phyloP scores from a whole-genome alignment of 192 early-diverging fungal genomes.

The Coemansia sp. region DNA sequence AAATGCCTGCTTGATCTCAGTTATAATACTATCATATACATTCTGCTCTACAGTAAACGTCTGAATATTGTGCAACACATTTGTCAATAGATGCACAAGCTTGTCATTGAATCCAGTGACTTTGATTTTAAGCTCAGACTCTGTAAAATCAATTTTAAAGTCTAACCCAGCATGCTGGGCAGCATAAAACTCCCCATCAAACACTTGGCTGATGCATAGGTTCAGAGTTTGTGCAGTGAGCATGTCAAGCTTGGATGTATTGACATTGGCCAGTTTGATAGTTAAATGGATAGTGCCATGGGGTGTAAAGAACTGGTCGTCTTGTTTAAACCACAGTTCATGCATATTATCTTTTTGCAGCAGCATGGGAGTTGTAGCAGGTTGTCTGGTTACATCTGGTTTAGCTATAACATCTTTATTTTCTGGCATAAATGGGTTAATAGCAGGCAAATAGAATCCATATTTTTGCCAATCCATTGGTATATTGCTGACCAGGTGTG shows the following conservation, averaged over 20 bases:
- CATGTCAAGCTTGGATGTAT: not conserved
- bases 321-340: no score
- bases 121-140: not conserved
- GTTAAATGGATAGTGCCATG: not conserved
- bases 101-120: not conserved
- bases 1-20: not conserved
- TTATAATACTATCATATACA: not conserved
- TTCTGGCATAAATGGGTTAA: not conserved
- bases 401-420: not conserved
- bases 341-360: conserved; percentile 10
- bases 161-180: not conserved
- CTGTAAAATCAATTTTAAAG: not conserved
- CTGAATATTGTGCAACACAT: not conserved
- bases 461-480: not conserved
- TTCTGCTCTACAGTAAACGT: not conserved
- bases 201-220: not conserved
- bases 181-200: not conserved
- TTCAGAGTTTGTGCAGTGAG: not conserved
- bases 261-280: not conserved
- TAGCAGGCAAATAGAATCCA: not conserved
- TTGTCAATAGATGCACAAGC: not conserved
- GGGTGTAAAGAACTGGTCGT: no score
- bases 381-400: not conserved
- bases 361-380: conserved; percentile 6
- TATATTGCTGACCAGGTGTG: not conserved